Evolutionary conservation across 2,329 filamentous ascomycete genomes (phyloP), one percentile per base, ranked within the genome.

Genomic region (Zalaria sp.): DNA sequence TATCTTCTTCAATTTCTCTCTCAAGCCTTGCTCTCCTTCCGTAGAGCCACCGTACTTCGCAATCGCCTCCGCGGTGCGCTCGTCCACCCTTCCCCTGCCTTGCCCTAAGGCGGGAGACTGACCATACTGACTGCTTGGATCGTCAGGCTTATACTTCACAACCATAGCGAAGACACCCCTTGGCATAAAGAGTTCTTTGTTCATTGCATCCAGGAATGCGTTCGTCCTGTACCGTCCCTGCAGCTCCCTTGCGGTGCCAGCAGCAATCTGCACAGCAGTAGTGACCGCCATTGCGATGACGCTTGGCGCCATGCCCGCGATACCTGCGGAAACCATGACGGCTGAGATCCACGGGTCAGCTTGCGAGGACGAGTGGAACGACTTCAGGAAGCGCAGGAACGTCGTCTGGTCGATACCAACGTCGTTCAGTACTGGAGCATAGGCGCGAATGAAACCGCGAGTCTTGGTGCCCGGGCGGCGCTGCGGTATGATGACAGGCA

Each of bases 111-210:
- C 18, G 18, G 18, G 18, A 18, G 18, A 18, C 18, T 18, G 18
- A 18, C 18, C 18, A 18, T 18, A 18, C 18, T 18, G 18, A 18
- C 18, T 18, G 18, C 18, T 18, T 18, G 18, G 18, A 18, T 18
- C 18, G 5, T 55, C 48, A 0, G 53, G 35, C 29, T 56, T 57
- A 46, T 57, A 58, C 34, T 53, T 55, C 40, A 78, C 66, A 32
- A 80, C 61, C 18, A 73, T 58, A 45, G 64, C 68, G 54, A 68
- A 72, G 0, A 79, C 61, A 0, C 75, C 75, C 2, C 65, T 65
- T 0, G 75, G 74, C 37, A 63, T 65, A 53, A 79, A 80, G 44
- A 75, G 67, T 3, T 70, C 61, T 5, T 67, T 60, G 49, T 79
- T 79, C 49, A 75, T 64, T 31, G 61, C 57, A 47, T 76, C 66